These are phyloP conservation scores for Sporothrix luriei DNA, from an alignment of 2,329 filamentous ascomycete species.

Conservation along the genomic window DNA sequence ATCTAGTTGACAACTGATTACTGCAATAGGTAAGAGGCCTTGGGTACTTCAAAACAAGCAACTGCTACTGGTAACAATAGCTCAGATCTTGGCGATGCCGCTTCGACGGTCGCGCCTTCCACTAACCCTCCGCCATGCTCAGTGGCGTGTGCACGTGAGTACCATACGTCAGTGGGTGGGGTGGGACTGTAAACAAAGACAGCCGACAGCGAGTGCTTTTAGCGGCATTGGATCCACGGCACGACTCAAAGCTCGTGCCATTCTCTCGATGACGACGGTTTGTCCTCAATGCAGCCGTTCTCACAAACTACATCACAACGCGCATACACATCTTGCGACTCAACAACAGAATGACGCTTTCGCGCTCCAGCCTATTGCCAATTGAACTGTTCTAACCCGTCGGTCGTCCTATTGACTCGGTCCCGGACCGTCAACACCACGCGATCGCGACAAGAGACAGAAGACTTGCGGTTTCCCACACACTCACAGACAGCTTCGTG, in stretches of 20 bases:
- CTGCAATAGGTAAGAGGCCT: constrained; percentile 10
- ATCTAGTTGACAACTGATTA: background rate
- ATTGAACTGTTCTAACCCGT: background rate
- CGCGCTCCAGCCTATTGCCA: background rate
- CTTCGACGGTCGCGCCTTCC: background rate
- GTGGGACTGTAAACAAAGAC: constrained; percentile 8
- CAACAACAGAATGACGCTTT: background rate
- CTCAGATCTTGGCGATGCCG: constrained; percentile 14
- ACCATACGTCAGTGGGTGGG: constrained; percentile 24
- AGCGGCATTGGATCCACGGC: constrained; percentile 5
- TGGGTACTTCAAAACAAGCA: constrained; percentile 6
- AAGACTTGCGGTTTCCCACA: too few relatives aligned
- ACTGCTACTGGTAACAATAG: too few relatives aligned
- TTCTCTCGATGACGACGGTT: background rate
- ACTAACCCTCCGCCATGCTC: background rate
- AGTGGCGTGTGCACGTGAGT: constrained; percentile 19
- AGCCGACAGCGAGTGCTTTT: background rate
- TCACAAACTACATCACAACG: background rate
- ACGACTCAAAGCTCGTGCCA: constrained; percentile 20
- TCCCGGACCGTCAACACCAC: background rate
- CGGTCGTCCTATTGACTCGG: background rate
- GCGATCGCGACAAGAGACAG: background rate
- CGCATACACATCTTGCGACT: background rate
- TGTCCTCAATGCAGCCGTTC: background rate
- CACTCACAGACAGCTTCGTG: background rate